Base-by-base conservation (phyloP, 1,139 yeast genomes). In the Sugiyamaella xylanicola region DNA sequence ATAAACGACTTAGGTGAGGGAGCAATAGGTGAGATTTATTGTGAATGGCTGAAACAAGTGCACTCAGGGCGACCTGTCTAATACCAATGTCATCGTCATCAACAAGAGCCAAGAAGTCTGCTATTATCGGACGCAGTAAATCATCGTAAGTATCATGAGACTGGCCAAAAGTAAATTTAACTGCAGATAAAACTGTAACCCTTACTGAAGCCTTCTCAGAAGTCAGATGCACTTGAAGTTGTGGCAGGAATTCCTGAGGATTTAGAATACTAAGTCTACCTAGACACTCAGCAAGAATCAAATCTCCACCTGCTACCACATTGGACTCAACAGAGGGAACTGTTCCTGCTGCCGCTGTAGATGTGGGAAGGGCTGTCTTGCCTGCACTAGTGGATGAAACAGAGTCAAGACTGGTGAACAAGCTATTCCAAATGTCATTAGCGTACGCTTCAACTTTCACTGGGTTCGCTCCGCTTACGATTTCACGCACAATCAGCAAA, bases 21-120 rank as follows among this genome's bases (percentile, higher is more conserved):
- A 80, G 71, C 15, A 85, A 73, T 32, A 78, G 65, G 3, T 69
- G 65, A 2, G 88, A 86, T 60, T 78, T 79, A 64, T 80, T 84
- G 69, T 84, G 87, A 35, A 84, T 72, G 0, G 85, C 84, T 3
- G 87, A 78, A 13, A 84, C 78, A 51, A 86, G 69, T 15, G 86
- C 83, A 9, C 84, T 79, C 43, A 85, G 74, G 1, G 86, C 80
- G 19, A 82, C 75, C 65, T 84, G 87, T 62, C 86, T 59, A 51
- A 69, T 63, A 19, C 62, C 63, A 22, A 66, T 46, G 49, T 66
- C 65, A 21, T 60, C 51, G 51, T 70, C 71, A 41, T 71, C 68
- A 50, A 77, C 65, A 32, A 67, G 66, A 2, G 72, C 65, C 43
- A 77, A 57, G 54, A 73, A 70, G 53, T 74, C 77, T 3, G 74